These are phyloP conservation scores for Nymphaea colorata DNA, from an alignment of 164 flowering plant genomes.

Conservation along the genomic window DNA sequence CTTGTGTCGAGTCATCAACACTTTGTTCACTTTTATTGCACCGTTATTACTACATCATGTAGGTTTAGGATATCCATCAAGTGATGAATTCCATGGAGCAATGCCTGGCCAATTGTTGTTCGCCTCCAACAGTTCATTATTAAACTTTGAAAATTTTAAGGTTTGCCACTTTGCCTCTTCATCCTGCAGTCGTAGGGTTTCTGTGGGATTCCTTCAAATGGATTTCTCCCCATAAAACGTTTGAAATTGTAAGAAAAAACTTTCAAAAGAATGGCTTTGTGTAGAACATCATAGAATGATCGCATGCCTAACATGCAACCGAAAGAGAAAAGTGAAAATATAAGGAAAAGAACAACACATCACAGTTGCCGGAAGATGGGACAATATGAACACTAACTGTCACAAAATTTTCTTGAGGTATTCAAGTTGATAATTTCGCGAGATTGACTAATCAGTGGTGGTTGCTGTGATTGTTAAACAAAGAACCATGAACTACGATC, in stretches of 20 bases:
- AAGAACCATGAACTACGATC: no score
- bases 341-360: no score
- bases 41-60: constrained; percentile 89
- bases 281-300: not conserved
- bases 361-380: no score
- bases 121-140: constrained; percentile 22
- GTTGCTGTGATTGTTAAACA: no score
- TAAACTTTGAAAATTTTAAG: constrained; percentile 10
- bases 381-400: no score
- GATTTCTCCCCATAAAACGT: constrained; percentile 50
- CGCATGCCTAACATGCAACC: no score
- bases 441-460: no score
- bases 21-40: constrained; percentile 68
- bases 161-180: constrained; percentile 36
- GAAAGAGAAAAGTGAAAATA: no score
- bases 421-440: no score
- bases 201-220: constrained; percentile 62
- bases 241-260: constrained; percentile 34
- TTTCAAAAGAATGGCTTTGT: not conserved
- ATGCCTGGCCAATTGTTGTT: constrained; percentile 55
- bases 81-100: constrained; percentile 69
- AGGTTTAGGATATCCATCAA: constrained; percentile 83
- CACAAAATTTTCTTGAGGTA: no score
- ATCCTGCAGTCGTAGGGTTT: constrained; percentile 43
- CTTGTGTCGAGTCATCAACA: constrained; percentile 89